Conservation (phyloP, 441 rosid genomes). For the Arabidopsis lyrata region DNA sequence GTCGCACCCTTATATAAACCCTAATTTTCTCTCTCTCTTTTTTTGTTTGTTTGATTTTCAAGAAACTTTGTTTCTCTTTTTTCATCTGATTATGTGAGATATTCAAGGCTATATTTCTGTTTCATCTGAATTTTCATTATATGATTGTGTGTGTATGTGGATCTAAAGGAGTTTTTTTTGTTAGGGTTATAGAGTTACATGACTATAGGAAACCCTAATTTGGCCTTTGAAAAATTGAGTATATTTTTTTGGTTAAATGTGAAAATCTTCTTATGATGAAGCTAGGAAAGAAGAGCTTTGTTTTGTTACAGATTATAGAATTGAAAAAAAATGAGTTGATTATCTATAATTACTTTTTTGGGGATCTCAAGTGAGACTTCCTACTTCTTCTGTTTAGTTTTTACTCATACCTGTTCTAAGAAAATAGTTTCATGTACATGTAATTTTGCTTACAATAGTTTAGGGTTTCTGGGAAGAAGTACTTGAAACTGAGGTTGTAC, state of each 20-base stretch:
- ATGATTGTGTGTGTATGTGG: neutral
- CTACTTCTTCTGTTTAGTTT: conserved; percentile 1
- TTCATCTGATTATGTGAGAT: neutral
- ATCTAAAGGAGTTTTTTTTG: neutral
- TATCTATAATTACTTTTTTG: conserved; percentile 11
- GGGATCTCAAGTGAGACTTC: conserved; percentile 38
- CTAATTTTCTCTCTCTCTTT: conserved; percentile 6
- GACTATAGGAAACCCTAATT: conserved; percentile 27
- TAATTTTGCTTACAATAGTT: neutral
- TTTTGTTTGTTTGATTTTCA: neutral
- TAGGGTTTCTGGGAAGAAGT: conserved; percentile 38
- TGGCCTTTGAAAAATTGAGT: neutral
- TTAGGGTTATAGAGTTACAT: conserved; percentile 15
- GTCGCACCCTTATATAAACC: conserved; percentile 36
- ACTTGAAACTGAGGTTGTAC: conserved; percentile 10
- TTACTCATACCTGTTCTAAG: neutral
- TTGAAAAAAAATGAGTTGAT: neutral
- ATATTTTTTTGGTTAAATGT: neutral
- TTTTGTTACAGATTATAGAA: neutral
- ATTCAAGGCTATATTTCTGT: neutral
- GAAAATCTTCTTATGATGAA: neutral
- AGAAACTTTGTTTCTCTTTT: neutral
- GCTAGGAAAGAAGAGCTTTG: neutral
- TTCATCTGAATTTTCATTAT: conserved; percentile 16
- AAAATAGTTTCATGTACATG: neutral